phyloP scores from a whole-genome alignment of 768 basidiomycete species.

The Tylopilus rubrobrunneus region DNA sequence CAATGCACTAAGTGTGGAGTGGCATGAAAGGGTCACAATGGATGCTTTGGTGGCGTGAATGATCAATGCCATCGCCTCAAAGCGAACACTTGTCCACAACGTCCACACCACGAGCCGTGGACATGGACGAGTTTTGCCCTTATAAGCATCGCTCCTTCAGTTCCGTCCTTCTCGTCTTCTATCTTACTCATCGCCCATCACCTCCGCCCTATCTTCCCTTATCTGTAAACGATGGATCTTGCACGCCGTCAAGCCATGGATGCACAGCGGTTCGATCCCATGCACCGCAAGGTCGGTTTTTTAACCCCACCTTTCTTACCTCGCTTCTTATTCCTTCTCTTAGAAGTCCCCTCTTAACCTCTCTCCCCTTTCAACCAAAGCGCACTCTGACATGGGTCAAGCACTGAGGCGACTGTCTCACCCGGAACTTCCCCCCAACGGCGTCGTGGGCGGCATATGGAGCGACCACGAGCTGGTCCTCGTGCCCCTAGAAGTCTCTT shows the following conservation, averaged over 20 bases:
- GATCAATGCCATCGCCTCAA: conserved; percentile 10
- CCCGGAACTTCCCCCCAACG: conserved; percentile 12
- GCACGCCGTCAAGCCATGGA: conserved; percentile 30
- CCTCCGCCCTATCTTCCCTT: conserved; percentile 27
- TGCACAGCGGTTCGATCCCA: conserved; percentile 32
- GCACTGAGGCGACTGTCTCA: conserved; percentile 22
- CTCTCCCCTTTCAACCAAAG: conserved; percentile 9
- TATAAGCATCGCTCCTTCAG: conserved; percentile 24
- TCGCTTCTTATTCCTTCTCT: conserved; percentile 19
- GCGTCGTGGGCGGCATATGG: conserved; percentile 30
- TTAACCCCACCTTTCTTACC: conserved; percentile 12
- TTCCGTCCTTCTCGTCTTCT: conserved; percentile 29
- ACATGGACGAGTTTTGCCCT: conserved; percentile 21
- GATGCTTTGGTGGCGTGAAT: conserved; percentile 20
- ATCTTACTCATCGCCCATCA: conserved; percentile 13
- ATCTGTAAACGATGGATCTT: conserved; percentile 25
- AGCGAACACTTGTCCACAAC: conserved; percentile 19
- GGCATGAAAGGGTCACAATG: conserved; percentile 11
- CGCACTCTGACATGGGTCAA: conserved; percentile 28
- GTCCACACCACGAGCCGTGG: conserved; percentile 24
- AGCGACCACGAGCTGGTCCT: conserved; percentile 34
- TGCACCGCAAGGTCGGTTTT: conserved; percentile 26
- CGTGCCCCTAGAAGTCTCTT: conserved; percentile 27
- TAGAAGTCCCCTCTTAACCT: conserved; percentile 18
- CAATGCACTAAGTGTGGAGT: conserved; percentile 15